These are phyloP conservation scores for Cupressus sempervirens DNA, from an alignment of 75 land plant genomes.

Conservation along the genomic window DNA sequence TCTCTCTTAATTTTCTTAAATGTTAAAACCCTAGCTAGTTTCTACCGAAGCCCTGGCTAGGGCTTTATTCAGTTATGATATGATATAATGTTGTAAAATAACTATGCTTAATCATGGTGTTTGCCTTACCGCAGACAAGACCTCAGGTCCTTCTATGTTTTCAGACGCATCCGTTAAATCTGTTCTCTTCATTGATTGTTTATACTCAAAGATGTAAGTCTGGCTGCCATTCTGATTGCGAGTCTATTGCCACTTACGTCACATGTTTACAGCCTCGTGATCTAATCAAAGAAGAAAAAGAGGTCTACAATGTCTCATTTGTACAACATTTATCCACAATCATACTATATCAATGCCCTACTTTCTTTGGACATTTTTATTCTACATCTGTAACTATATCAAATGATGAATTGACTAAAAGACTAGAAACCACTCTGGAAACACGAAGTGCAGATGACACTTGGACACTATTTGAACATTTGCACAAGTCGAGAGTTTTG, in stretches of 20 bases:
- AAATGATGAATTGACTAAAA: not conserved
- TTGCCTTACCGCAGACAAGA: not conserved
- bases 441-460: conserved; percentile 35
- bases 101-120: not conserved
- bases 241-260: not conserved
- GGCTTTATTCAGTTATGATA: not conserved
- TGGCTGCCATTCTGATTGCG: not conserved
- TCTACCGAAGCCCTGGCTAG: not conserved
- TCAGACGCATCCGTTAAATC: not conserved
- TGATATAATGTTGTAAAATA: not conserved
- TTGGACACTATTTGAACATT: conserved; percentile 38
- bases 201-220: not conserved
- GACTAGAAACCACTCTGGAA: conserved; percentile 37
- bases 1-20: too few relatives aligned
- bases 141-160: not conserved
- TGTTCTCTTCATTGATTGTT: not conserved
- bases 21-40: not conserved
- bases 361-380: not conserved
- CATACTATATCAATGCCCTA: not conserved
- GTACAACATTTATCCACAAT: not conserved
- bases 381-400: not conserved
- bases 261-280: not conserved
- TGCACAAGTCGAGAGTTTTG: conserved; percentile 33
- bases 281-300: not conserved
- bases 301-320: not conserved